phyloP scores from a whole-genome alignment of 2,329 filamentous ascomycete species.

The Penicillium sp. region DNA sequence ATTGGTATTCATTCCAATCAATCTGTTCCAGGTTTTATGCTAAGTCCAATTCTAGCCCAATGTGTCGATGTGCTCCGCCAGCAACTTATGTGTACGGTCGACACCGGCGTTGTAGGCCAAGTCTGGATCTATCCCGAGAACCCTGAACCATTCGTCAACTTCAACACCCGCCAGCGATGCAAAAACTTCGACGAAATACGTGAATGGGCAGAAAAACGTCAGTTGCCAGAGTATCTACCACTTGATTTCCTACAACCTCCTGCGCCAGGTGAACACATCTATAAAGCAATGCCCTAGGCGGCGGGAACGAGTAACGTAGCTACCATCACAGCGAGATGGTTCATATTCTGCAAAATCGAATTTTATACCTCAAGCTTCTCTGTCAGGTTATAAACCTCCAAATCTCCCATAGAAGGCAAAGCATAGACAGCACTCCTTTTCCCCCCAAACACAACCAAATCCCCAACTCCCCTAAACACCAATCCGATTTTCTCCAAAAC shows the following conservation, averaged over 20 bases:
- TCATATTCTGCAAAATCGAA: background rate
- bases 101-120: slow-evolving; percentile 60
- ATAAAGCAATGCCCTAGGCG: background rate
- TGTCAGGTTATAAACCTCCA: slow-evolving; percentile 14
- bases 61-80: slow-evolving; percentile 63
- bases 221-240: slow-evolving; percentile 47
- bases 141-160: slow-evolving; percentile 57
- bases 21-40: background rate
- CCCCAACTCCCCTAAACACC: slow-evolving; percentile 17
- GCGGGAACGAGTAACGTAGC: background rate
- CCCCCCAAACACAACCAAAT: slow-evolving; percentile 17
- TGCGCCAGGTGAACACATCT: slow-evolving; percentile 9
- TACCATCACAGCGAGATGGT: background rate
- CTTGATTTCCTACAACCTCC: slow-evolving; percentile 45
- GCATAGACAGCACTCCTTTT: slow-evolving; percentile 18
- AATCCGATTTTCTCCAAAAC: slow-evolving; percentile 26
- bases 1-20: slow-evolving; percentile 49
- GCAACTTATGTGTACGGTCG: slow-evolving; percentile 62
- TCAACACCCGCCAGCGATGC: slow-evolving; percentile 60
- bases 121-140: slow-evolving; percentile 54
- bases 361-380: background rate
- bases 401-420: slow-evolving; percentile 15
- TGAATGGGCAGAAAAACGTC: slow-evolving; percentile 54
- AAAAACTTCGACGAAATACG: slow-evolving; percentile 56
- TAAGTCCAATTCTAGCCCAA: slow-evolving; percentile 45